Evolutionary conservation across 2,329 filamentous ascomycete genomes (phyloP), one percentile per base, ranked within the genome.

Genomic region (Diplodia intermedia): DNA sequence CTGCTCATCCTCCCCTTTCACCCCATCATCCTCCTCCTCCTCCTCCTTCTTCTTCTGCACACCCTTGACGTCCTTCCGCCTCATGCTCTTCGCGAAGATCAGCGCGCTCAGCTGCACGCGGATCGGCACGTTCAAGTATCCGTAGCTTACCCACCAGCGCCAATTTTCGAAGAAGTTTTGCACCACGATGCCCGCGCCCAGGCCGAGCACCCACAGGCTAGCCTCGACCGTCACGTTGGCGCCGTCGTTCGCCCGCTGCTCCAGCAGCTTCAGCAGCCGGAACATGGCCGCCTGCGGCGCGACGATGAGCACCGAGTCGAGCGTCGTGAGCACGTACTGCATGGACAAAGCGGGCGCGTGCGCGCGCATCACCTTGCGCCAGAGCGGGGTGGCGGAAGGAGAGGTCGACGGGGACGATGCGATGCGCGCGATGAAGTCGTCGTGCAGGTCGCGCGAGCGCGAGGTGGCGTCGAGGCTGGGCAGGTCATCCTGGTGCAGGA

Each of bases 41-140:
- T 82, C 54, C 76, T 82, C 33, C 70, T 54, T 29, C 20, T 47
- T 29, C 73, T 86, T 88, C 43, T 82, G 73, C 7, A 75, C 83
- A 12, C 87, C 85, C 75, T 93, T 92, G 50, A 91, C 87, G 76
- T 94, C 91, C 75, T 94, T 94, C 60, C 89, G 86, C 53, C 89
- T 85, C 83, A 93, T 88, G 0, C 90, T 86, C 76, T 95, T 95
- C 69, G 89, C 86, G 72, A 94, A 94, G 18, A 94, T 86, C 8
- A 93, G 82, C 0, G 90, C 86, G 1, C 90, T 88, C 2, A 95
- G 80, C 72, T 93, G 89, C 33, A 88, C 85, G 63, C 90, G 87
- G 18, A 94, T 81, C 0, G 90, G 89, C 29, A 92, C 83, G 55
- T 84, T 84, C 12, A 94, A 75, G 63, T 87, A 84, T 0, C 86